Evolutionary conservation across 2,329 filamentous ascomycete genomes (phyloP).

Genomic region (Talaromyces sp.): DNA sequence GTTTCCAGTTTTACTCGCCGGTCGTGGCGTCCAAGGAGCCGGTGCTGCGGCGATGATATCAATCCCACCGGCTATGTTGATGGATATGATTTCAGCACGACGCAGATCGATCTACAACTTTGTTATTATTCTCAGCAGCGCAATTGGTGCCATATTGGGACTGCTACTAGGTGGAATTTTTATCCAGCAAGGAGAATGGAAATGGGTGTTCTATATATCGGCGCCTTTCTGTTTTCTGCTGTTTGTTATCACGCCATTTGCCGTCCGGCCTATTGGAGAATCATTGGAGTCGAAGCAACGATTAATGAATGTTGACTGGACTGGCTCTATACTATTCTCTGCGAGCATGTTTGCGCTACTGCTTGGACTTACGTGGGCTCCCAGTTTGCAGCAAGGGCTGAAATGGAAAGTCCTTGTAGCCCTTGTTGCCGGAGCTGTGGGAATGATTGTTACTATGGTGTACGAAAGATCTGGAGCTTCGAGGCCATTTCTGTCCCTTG

Average conservation of each 20-base stretch:
- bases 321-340: constrained; percentile 11
- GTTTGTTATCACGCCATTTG: not conserved
- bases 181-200: constrained; percentile 6
- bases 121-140: constrained; percentile 1
- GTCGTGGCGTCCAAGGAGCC: constrained; percentile 13
- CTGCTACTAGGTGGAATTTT: not conserved
- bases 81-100: constrained; percentile 5
- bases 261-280: constrained; percentile 11
- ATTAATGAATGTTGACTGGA: constrained; percentile 17
- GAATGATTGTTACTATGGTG: constrained; percentile 2
- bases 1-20: constrained; percentile 13
- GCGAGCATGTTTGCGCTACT: constrained; percentile 10
- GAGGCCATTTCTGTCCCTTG: constrained; percentile 7
- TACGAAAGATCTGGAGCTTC: constrained; percentile 14
- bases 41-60: constrained; percentile 12
- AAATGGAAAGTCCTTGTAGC: constrained; percentile 7
- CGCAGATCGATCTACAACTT: constrained; percentile 11
- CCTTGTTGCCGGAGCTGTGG: constrained; percentile 2
- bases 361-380: constrained; percentile 10
- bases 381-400: not conserved
- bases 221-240: constrained; percentile 10
- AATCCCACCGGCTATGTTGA: constrained; percentile 4
- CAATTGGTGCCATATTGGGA: constrained; percentile 7
- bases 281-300: not conserved
- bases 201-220: constrained; percentile 17